Base-by-base conservation (phyloP, 768 basidiomycete species). In the Tremella yokohamensis region DNA sequence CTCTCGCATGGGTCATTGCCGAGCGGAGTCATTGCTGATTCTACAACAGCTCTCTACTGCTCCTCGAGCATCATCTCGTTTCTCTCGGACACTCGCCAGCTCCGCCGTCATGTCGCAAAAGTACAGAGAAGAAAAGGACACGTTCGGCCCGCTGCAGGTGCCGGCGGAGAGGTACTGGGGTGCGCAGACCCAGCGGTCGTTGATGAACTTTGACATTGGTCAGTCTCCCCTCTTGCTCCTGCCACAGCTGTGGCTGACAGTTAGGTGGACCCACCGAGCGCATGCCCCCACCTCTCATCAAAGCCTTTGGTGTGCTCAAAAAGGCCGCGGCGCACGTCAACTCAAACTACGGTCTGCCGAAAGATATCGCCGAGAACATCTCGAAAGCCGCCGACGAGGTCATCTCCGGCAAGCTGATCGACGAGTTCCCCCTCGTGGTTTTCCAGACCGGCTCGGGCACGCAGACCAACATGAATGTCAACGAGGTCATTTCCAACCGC, bases 391-490 rank as follows among this genome's bases (percentile, higher is more conserved):
- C 96, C 22, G 93, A 98, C 78, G 96, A 99, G 71, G 94, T 99
- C 68, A 98, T 98, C 75, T 89, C 89, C 45, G 94, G 93, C 52
- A 89, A 91, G 76, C 83, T 99, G 58, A 82, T 87, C 19, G 92
- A 92, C 65, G 89, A 99, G 79, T 99, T 99, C 80, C 96, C 96
- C 22, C 81, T 99, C 39, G 96, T 99, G 38, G 93, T 99, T 40
- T 99, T 97, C 84, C 96, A 99, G 79, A 99, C 96, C 20, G 96
- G 96, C 59, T 93, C 90, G 56, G 96, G 96, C 18, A 99, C 96
- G 1, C 96, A 99, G 78, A 93, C 89, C 73, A 99, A 99, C 81
- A 99, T 99, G 96, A 99, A 90, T 77, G 90, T 84, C 60, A 99
- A 99, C 76, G 96, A 99, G 84, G 93, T 97, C 69, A 93, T 99